A percentile compares a stretch with the other conserved stretches of the same genome.
These are phyloP conservation scores for Suillus bovinus DNA, from an alignment of 768 basidiomycete species.

Conservation along the genomic window DNA sequence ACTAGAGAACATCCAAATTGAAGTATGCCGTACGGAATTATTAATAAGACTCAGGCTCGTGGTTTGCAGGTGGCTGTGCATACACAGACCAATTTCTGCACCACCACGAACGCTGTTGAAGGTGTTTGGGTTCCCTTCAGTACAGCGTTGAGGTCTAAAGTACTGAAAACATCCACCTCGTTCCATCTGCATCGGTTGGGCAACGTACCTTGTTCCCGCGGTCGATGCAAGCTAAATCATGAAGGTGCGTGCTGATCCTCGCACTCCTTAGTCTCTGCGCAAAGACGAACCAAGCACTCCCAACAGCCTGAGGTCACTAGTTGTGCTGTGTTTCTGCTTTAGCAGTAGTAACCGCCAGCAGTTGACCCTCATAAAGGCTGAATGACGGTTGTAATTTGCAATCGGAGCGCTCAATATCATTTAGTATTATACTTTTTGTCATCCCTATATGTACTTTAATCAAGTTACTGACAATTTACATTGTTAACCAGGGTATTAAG, in stretches of 20 bases:
- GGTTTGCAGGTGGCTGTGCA: not conserved
- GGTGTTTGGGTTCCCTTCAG: not conserved
- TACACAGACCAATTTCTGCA: not conserved
- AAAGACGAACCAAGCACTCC: constrained; percentile 16
- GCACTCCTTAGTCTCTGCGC: not conserved
- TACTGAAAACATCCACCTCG: not conserved
- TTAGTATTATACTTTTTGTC: not conserved
- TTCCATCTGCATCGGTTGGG: not conserved
- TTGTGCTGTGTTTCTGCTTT: constrained; percentile 13
- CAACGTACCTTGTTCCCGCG: not conserved
- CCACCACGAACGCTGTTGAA: not conserved
- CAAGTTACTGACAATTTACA: not conserved
- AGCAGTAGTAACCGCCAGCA: constrained; percentile 13
- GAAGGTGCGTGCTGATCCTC: not conserved
- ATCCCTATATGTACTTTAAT: not conserved
- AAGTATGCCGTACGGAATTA: not conserved
- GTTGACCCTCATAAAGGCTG: constrained; percentile 5
- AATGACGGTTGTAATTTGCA: constrained; percentile 19
- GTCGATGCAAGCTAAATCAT: not conserved
- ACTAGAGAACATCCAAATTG: not conserved
- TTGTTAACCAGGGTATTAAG: not conserved
- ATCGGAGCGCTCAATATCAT: constrained; percentile 4
- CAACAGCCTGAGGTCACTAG: constrained; percentile 8
- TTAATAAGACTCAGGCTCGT: not conserved
- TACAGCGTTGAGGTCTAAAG: not conserved